phyloP scores from a whole-genome alignment of 2,329 filamentous ascomycete genomes.

The Microsporum canis region DNA sequence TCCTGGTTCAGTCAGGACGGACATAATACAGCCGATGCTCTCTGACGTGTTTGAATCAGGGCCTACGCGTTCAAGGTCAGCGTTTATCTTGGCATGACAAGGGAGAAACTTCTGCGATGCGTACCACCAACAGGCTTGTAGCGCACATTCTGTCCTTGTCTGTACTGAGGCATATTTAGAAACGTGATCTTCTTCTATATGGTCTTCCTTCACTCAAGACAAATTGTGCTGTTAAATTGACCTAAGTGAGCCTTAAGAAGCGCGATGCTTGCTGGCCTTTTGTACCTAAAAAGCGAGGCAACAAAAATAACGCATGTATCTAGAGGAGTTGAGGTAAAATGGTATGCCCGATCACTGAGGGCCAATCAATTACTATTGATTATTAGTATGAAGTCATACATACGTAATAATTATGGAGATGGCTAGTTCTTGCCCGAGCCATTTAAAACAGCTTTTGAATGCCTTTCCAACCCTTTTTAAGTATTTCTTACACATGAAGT shows the following conservation, averaged over 20 bases:
- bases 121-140: conserved; percentile 31
- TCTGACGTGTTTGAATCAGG: conserved; percentile 26
- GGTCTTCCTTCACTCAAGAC: background rate
- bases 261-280: background rate
- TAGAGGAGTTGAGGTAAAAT: background rate
- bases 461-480: background rate
- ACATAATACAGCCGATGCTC: conserved; percentile 23
- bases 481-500: background rate
- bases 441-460: background rate
- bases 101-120: conserved; percentile 4
- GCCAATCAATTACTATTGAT: background rate
- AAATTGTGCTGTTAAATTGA: background rate
- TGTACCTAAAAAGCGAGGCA: background rate
- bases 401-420: background rate
- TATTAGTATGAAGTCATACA: background rate
- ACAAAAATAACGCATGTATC: background rate
- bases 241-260: background rate
- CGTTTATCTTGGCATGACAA: background rate
- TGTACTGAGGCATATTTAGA: conserved; percentile 9
- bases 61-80: conserved; percentile 16
- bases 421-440: background rate
- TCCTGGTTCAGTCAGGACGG: conserved; percentile 24
- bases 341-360: background rate
- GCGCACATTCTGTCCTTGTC: conserved; percentile 20
- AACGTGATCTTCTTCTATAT: background rate